Conservation (phyloP, 805 yeast species). For the Ogataea chonburiensis region DNA sequence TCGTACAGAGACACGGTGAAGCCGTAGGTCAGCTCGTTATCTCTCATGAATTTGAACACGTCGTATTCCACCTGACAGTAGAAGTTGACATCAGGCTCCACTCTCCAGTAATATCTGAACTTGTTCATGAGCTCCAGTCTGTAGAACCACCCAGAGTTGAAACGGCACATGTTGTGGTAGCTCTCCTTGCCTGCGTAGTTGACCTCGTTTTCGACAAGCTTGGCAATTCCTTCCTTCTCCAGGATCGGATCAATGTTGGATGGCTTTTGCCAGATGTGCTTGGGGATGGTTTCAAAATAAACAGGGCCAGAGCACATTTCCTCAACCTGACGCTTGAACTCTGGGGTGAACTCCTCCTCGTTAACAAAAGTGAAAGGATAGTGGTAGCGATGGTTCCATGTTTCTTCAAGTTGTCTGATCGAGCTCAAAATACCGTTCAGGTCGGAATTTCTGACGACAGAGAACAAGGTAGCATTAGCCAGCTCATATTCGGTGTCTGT, state of each 20-base stretch:
- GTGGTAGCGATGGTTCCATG: conserved; percentile 62
- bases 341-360: conserved; percentile 60
- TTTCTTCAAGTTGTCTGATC: conserved; percentile 56
- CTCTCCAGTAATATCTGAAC: conserved; percentile 91
- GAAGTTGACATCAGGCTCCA: conserved; percentile 77
- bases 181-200: conserved; percentile 75
- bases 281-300: conserved; percentile 33
- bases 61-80: conserved; percentile 80
- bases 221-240: conserved; percentile 22
- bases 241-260: conserved; percentile 44
- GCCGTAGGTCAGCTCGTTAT: conserved; percentile 68
- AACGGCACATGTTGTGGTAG: conserved; percentile 90
- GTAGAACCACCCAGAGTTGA: conserved; percentile 81
- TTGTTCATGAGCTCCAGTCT: conserved; percentile 62
- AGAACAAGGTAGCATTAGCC: conserved; percentile 70
- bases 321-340: conserved; percentile 49
- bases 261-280: conserved; percentile 63
- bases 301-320: conserved; percentile 34
- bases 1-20: conserved; percentile 75
- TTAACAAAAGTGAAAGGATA: conserved; percentile 79
- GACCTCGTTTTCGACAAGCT: conserved; percentile 42
- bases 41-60: conserved; percentile 77
- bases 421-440: conserved; percentile 46
- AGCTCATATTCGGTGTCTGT: conserved; percentile 21
- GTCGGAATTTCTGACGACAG: conserved; percentile 70